Conservation (phyloP, 257 asterid genomes). For the Galeopsis tetrahit region DNA sequence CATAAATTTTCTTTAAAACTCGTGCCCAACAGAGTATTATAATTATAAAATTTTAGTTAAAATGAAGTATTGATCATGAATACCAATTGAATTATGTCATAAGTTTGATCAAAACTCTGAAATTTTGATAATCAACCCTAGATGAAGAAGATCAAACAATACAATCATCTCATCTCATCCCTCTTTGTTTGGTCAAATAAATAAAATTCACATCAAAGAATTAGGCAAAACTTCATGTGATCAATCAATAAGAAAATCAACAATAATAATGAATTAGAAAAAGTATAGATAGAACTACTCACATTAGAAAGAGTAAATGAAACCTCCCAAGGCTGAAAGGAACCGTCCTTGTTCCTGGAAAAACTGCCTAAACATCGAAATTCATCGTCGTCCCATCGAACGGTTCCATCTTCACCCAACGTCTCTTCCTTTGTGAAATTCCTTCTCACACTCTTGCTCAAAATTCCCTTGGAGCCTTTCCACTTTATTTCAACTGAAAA, state of each 20-base stretch:
- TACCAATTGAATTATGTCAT: not conserved
- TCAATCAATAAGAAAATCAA: not conserved
- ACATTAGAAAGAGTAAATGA: slow-evolving; percentile 61
- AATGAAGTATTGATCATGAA: slow-evolving; percentile 7
- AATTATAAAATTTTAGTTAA: too few species aligned
- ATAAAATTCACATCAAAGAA: slow-evolving; percentile 1
- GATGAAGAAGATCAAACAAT: not conserved
- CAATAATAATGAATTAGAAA: not conserved
- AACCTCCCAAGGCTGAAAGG: slow-evolving; percentile 73
- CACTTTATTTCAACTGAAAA: slow-evolving; percentile 69
- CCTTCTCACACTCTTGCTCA: slow-evolving; percentile 52
- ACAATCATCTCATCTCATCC: too few species aligned
- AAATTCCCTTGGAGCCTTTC: slow-evolving; percentile 67
- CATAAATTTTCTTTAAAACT: too few species aligned
- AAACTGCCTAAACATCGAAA: slow-evolving; percentile 59
- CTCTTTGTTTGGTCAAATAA: too few species aligned
- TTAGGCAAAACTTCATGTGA: not conserved
- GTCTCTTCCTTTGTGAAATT: slow-evolving; percentile 61
- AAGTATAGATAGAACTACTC: slow-evolving; percentile 36
- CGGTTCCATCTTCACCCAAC: slow-evolving; percentile 43
- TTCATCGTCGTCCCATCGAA: slow-evolving; percentile 69
- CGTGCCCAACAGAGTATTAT: too few species aligned
- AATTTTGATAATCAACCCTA: not conserved
- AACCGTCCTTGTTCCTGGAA: slow-evolving; percentile 44
- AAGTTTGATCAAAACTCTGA: not conserved